phyloP scores from a whole-genome alignment of 495 filamentous ascomycete species.

The Penicillium pancosmium region DNA sequence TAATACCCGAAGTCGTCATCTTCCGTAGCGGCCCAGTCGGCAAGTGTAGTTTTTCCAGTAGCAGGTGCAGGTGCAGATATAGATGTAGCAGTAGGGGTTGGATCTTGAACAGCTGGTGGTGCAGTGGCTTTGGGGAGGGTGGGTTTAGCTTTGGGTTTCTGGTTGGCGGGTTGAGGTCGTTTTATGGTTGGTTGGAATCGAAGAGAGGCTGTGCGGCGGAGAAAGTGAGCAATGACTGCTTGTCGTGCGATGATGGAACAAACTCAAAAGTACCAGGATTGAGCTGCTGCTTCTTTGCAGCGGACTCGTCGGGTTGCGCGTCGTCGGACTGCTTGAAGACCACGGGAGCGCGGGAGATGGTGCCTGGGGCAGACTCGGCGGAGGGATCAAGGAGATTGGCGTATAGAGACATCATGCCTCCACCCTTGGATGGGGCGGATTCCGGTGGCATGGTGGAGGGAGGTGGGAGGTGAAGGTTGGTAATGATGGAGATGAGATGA shows the following conservation, averaged over 20 bases:
- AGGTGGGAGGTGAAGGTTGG: background rate
- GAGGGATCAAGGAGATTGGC: constrained; percentile 63
- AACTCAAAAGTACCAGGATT: constrained; percentile 67
- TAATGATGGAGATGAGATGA: background rate
- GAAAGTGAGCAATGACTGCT: constrained; percentile 52
- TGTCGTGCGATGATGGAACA: constrained; percentile 21
- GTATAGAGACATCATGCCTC: constrained; percentile 60
- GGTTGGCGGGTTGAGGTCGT: constrained; percentile 67
- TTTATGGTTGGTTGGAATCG: constrained; percentile 82
- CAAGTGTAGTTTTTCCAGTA: constrained; percentile 65
- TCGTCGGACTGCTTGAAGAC: constrained; percentile 66
- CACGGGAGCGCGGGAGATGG: constrained; percentile 80
- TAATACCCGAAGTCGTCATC: constrained; percentile 74
- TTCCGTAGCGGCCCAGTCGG: constrained; percentile 81
- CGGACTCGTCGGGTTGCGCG: constrained; percentile 53
- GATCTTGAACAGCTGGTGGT: constrained; percentile 28
- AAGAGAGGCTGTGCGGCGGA: constrained; percentile 61
- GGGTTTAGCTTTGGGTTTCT: constrained; percentile 70
- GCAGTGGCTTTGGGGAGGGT: constrained; percentile 44
- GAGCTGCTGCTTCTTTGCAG: constrained; percentile 69
- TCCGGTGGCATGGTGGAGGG: constrained; percentile 39
- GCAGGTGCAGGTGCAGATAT: constrained; percentile 19
- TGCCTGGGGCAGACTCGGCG: constrained; percentile 54
- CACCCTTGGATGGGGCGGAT: constrained; percentile 33
- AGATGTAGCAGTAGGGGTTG: constrained; percentile 27